These are phyloP conservation scores for Blastobotrys raffinosifermentans DNA, from an alignment of 1,139 yeast genomes.

Conservation along the genomic window DNA sequence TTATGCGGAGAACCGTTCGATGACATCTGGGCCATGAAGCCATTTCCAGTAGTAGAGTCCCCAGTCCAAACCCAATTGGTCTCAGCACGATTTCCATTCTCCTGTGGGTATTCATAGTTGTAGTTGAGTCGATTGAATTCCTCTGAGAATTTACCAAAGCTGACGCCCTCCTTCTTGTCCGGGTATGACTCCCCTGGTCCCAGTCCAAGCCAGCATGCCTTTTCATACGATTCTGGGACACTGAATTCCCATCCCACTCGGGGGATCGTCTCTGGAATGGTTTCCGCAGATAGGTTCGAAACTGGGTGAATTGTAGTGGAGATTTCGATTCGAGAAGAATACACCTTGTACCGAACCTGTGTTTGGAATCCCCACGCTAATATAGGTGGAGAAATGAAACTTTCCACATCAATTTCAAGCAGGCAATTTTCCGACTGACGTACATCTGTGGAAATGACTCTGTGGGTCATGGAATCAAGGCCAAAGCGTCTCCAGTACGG, in stretches of 20 bases:
- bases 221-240: slow-evolving; percentile 15
- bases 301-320: slow-evolving; percentile 2
- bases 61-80: slow-evolving; percentile 28
- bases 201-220: slow-evolving; percentile 30
- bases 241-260: slow-evolving; percentile 24
- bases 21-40: slow-evolving; percentile 4
- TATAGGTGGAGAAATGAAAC: slow-evolving; percentile 17
- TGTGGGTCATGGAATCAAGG: slow-evolving; percentile 14
- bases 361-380: slow-evolving; percentile 16
- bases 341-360: slow-evolving; percentile 10
- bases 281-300: slow-evolving; percentile 1
- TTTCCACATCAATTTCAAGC: slow-evolving; percentile 5
- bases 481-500: slow-evolving; percentile 22
- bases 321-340: slow-evolving; percentile 6
- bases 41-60: slow-evolving; percentile 4
- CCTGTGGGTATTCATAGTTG: slow-evolving; percentile 34
- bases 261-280: slow-evolving; percentile 17
- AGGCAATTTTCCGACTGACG: neutral
- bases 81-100: slow-evolving; percentile 33
- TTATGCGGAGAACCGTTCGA: slow-evolving; percentile 3
- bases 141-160: slow-evolving; percentile 21
- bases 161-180: slow-evolving; percentile 30
- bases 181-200: slow-evolving; percentile 36
- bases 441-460: slow-evolving; percentile 11
- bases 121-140: slow-evolving; percentile 21